Base-by-base conservation (phyloP, 495 filamentous ascomycete species). In the Stereocaulon alpinum region DNA sequence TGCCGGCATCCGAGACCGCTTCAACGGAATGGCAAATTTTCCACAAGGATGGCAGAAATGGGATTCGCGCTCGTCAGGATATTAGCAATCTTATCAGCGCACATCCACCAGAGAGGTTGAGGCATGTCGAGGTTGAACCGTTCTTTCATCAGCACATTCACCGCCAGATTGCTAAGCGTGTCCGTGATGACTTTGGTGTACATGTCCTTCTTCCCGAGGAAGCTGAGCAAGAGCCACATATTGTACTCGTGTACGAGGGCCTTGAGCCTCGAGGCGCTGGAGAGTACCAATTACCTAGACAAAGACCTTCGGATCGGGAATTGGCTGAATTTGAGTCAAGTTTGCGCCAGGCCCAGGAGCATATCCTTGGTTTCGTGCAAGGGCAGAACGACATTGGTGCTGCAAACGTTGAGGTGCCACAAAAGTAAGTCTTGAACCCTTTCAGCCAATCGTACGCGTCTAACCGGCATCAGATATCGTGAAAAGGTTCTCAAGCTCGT, bases 241-340 rank as follows among this genome's bases (percentile, higher is more conserved):
- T 95, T 22, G 76, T 95, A 40, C 77, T 96, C 32, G 86, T 96
- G 11, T 95, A 88, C 64, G 91, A 96, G 69, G 90, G 87, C 22
- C 72, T 78, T 2, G 72, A 74, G 22, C 74, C 79, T 34, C 70
- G 75, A 0, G 74, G 75, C 14, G 66, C 81, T 27, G 34, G 30
- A 32, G 71, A 77, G 9, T 91, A 89, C 64, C 74, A 88, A 64
- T 71, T 94, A 49, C 87, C 91, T 4, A 74, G 77, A 40, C 78
- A 80, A 59, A 79, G 78, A 24, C 84, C 84, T 27, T 79, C 77
- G 18, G 68, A 79, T 20, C 69, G 75, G 18, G 86, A 91, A 41
- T 68, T 86, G 22, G 72, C 78, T 29, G 72, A 74, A 20, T 93
- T 89, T 65, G 76, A 91, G 68, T 78, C 82, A 68, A 77, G 77